Evolutionary conservation across 768 basidiomycete species (phyloP).

Genomic region (Naganishia kalamii): DNA sequence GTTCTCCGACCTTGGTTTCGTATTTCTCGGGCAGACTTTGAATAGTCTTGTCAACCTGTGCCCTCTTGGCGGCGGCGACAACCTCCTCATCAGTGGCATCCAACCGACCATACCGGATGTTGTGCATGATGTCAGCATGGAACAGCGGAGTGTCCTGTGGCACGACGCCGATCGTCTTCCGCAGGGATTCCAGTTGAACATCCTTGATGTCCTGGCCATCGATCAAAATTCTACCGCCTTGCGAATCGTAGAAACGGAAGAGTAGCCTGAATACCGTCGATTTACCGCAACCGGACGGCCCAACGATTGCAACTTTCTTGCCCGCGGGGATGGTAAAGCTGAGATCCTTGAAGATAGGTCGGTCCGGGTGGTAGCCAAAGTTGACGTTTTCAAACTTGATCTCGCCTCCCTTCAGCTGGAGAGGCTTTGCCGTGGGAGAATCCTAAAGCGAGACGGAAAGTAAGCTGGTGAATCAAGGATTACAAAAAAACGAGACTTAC

Average conservation of each 20-base stretch:
- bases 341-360: constrained; percentile 81
- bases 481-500: constrained; percentile 40
- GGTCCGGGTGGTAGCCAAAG: constrained; percentile 84
- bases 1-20: constrained; percentile 83
- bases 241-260: constrained; percentile 88
- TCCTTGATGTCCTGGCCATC: constrained; percentile 80
- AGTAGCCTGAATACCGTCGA: constrained; percentile 90
- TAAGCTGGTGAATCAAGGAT: neutral
- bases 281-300: constrained; percentile 94
- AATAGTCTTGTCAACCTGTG: constrained; percentile 78
- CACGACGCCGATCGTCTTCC: constrained; percentile 78
- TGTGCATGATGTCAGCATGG: constrained; percentile 91
- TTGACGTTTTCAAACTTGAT: constrained; percentile 87
- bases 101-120: constrained; percentile 84
- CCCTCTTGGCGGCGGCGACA: constrained; percentile 69
- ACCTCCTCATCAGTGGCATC: constrained; percentile 87
- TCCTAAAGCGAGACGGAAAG: constrained; percentile 50
- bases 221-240: constrained; percentile 65
- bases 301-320: constrained; percentile 93
- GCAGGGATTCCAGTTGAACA: constrained; percentile 65
- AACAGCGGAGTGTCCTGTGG: constrained; percentile 98
- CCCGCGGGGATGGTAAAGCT: constrained; percentile 90
- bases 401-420: constrained; percentile 68
- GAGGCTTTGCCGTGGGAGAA: constrained; percentile 59
- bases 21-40: constrained; percentile 77